These are phyloP conservation scores for Candida michaelii DNA, from an alignment of 805 yeast genomes.

Conservation along the genomic window DNA sequence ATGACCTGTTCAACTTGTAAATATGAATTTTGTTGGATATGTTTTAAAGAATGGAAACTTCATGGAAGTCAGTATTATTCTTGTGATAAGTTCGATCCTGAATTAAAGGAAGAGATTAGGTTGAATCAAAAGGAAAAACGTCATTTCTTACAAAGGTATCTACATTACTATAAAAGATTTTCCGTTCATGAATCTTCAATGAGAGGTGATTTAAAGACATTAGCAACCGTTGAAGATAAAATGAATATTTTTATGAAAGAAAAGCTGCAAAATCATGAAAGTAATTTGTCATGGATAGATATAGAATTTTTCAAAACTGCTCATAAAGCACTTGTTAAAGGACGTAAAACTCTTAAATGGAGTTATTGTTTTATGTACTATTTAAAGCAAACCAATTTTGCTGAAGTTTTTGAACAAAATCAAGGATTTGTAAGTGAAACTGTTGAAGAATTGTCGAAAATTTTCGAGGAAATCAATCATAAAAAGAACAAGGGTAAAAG, in stretches of 20 bases:
- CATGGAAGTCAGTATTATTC: conserved; percentile 67
- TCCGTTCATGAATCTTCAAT: conserved; percentile 75
- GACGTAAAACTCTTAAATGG: conserved; percentile 85
- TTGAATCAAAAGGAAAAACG: conserved; percentile 45
- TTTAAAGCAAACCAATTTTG: conserved; percentile 51
- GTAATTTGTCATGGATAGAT: conserved; percentile 71
- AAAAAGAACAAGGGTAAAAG: conserved; percentile 25
- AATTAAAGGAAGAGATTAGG: conserved; percentile 38
- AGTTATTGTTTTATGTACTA: conserved; percentile 80
- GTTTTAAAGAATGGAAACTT: conserved; percentile 69
- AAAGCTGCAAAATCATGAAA: conserved; percentile 22
- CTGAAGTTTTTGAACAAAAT: conserved; percentile 66
- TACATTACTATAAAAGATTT: conserved; percentile 74
- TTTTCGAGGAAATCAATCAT: conserved; percentile 47
- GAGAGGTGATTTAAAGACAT: conserved; percentile 64
- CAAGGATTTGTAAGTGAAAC: conserved; percentile 64
- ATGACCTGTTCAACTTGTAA: conserved; percentile 83
- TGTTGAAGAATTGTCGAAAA: conserved; percentile 66
- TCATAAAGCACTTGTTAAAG: conserved; percentile 58
- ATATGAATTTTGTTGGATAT: conserved; percentile 91
- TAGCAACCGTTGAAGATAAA: conserved; percentile 59
- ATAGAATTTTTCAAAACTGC: conserved; percentile 80
- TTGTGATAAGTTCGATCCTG: conserved; percentile 56
- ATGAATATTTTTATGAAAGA: conserved; percentile 64
- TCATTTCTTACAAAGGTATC: conserved; percentile 58